Evolutionary conservation across 2,329 filamentous ascomycete species (phyloP).

Genomic region (Microsporum ferrugineum): DNA sequence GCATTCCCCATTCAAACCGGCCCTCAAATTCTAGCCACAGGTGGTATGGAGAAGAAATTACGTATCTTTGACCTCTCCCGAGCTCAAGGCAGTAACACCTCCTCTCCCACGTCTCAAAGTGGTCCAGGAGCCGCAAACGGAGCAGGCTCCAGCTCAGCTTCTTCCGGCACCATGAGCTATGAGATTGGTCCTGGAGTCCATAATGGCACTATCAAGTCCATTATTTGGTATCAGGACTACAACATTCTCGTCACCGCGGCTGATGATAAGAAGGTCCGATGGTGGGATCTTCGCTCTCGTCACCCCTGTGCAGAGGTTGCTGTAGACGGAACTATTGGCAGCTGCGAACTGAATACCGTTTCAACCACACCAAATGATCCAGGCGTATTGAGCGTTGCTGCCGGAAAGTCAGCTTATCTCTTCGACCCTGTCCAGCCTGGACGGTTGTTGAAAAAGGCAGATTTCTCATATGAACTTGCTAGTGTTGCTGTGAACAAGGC

Average conservation of each 20-base stretch:
- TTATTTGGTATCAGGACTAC: constrained; percentile 83
- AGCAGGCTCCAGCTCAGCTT: constrained; percentile 22
- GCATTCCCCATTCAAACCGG: constrained; percentile 74
- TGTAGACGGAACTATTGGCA: constrained; percentile 76
- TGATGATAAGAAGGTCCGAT: constrained; percentile 80
- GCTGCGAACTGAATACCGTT: constrained; percentile 74
- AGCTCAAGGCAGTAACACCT: constrained; percentile 31
- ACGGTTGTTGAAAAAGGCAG: constrained; percentile 62
- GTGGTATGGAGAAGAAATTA: constrained; percentile 91
- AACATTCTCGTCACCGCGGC: constrained; percentile 85
- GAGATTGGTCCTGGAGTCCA: constrained; percentile 83
- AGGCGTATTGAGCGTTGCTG: constrained; percentile 75
- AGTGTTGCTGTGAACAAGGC: constrained; percentile 80
- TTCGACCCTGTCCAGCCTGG: constrained; percentile 67
- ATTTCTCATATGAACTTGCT: constrained; percentile 73
- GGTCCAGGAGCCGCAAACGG: constrained; percentile 23
- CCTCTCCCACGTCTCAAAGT: constrained; percentile 31
- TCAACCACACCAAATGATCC: constrained; percentile 49
- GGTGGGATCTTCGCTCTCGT: constrained; percentile 79
- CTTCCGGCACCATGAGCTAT: constrained; percentile 53
- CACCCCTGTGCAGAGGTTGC: constrained; percentile 63
- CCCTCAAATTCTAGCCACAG: constrained; percentile 75
- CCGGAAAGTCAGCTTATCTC: constrained; percentile 90
- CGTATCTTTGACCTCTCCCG: constrained; percentile 80
- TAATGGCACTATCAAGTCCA: constrained; percentile 82